These are phyloP conservation scores for Aaosphaeria arxii DNA, from an alignment of 2,329 filamentous ascomycete species.

Conservation along the genomic window DNA sequence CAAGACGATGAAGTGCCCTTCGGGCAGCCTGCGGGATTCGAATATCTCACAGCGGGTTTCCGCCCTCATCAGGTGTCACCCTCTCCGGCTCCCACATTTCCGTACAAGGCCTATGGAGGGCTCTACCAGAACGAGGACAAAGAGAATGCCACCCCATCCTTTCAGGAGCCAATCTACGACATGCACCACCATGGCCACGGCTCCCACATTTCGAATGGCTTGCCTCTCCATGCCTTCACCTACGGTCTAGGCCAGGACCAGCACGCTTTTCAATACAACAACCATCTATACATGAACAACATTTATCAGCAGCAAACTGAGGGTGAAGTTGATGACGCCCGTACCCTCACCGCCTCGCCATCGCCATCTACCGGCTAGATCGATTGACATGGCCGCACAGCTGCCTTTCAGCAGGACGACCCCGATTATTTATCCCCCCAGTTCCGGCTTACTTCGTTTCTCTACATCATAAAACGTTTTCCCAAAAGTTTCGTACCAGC, in stretches of 20 bases:
- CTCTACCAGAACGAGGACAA: constrained; percentile 31
- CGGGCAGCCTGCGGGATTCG: constrained; percentile 28
- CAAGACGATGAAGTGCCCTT: constrained; percentile 38
- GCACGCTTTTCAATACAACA: constrained; percentile 21
- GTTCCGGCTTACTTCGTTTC: no score
- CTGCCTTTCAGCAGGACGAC: no score
- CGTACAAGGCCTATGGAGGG: constrained; percentile 28
- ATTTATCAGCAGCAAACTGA: constrained; percentile 23
- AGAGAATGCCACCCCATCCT: constrained; percentile 24
- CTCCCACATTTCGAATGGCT: constrained; percentile 15
- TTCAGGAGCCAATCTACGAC: constrained; percentile 21
- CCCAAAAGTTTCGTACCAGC: no score
- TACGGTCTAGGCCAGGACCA: constrained; percentile 29
- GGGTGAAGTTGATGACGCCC: constrained; percentile 30
- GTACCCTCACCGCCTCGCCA: constrained; percentile 35
- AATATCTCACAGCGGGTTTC: constrained; percentile 34
- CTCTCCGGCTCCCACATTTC: constrained; percentile 18
- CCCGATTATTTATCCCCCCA: no score
- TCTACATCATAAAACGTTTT: no score
- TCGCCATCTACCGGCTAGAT: constrained; percentile 29
- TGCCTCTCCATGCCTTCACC: constrained; percentile 25
- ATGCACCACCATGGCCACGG: constrained; percentile 8
- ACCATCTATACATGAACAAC: constrained; percentile 20
- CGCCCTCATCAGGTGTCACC: constrained; percentile 11
- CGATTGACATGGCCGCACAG: no score